Evolutionary conservation across 1,284 basidiomycete genomes (phyloP), one percentile per base, ranked within the genome.

Genomic region (Pterulicium gracile): DNA sequence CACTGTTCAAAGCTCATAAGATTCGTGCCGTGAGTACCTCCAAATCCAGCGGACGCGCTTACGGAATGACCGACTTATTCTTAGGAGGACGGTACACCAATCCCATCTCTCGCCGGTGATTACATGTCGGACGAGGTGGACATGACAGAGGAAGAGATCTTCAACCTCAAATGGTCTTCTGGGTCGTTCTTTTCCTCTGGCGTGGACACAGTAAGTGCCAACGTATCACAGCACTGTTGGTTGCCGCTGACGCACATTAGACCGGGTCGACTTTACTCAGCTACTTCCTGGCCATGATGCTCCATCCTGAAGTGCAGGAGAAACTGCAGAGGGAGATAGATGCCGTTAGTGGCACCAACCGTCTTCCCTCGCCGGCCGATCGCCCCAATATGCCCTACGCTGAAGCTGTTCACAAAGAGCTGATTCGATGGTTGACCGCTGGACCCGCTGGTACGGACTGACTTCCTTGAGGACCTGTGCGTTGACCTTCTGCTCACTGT

Each of bases 61-160:
- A n/a, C n/a, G n/a, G n/a, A n/a, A n/a, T n/a, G n/a, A n/a, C n/a
- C n/a, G n/a, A n/a, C n/a, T n/a, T n/a, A n/a, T n/a, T n/a, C n/a
- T 2, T 43, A 24, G 42, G 50, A 51, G 32, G 19, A 39, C 15
- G 36, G 36, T 39, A 39, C 7, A 7, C 36, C 36, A 4, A 39
- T 39, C 15, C 36, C 36, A 13, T 39, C 36, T 18, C 36, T 39
- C 19, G 36, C 36, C 19, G 36, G 36, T 10, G 36, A 39, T 17
- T 39, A 15, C 15, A 13, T 39, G 36, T 39, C 36, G 15, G 36
- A 39, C 5, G n/a, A 13, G 4, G n/a, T 18, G 15, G 19, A 39
- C 36, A 39, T 39, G 36, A 39, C 36, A 7, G 36, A 39, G 36
- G 36, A 39, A 39, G 7, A 39, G 15, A 39, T 39, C 5, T 39